A percentile compares a stretch with the other conserved stretches of the same genome.
Conservation (phyloP, 345 rosid species). For the Leavenworthia alabamica region DNA sequence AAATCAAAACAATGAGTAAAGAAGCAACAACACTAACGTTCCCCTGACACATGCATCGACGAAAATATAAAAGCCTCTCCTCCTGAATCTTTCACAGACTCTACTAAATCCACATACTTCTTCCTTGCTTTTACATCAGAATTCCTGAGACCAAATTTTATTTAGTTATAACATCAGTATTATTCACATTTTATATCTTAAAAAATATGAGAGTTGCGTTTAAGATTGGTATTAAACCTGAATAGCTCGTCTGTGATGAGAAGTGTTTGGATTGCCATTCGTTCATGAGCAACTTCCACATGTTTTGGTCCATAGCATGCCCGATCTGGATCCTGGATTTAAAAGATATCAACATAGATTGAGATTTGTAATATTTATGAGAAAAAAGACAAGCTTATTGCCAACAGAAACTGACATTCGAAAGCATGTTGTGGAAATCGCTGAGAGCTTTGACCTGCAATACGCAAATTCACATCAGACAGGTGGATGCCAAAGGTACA, state of each 20-base stretch:
- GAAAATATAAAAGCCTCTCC: constrained; percentile 80
- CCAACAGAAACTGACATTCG: constrained; percentile 63
- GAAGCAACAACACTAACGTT: constrained; percentile 52
- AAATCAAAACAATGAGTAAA: neutral
- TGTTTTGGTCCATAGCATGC: constrained; percentile 99
- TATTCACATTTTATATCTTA: neutral
- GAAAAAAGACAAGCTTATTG: neutral
- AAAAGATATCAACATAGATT: neutral
- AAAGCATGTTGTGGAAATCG: constrained; percentile 87
- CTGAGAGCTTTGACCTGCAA: constrained; percentile 74
- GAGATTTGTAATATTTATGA: neutral
- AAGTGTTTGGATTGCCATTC: constrained; percentile 91
- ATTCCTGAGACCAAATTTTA: constrained; percentile 46
- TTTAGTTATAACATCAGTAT: neutral
- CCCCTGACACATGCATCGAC: constrained; percentile 92
- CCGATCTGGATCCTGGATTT: constrained; percentile 57
- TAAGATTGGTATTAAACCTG: constrained; percentile 42
- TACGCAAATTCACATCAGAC: constrained; percentile 8
- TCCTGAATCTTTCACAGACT: constrained; percentile 69
- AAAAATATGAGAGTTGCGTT: neutral
- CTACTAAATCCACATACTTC: constrained; percentile 65
- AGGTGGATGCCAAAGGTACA: neutral
- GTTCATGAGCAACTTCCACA: constrained; percentile 93
- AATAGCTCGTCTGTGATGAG: constrained; percentile 89
- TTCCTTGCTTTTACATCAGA: constrained; percentile 55